These are phyloP conservation scores for Trifolium pratense DNA, from an alignment of 306 rosid genomes.

Conservation along the genomic window DNA sequence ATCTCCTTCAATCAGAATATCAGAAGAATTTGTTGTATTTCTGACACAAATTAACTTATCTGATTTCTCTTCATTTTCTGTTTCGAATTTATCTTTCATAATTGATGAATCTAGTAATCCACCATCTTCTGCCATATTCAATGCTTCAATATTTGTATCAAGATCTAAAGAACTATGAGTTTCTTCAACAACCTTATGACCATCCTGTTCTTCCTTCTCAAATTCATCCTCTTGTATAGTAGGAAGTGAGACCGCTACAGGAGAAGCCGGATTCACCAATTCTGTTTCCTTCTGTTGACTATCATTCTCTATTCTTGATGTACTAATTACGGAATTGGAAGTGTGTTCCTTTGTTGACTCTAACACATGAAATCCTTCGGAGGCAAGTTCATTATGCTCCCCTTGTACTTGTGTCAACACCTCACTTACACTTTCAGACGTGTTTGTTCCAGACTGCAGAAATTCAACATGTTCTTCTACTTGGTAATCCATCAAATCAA, in stretches of 20 bases:
- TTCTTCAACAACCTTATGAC: conserved; percentile 41
- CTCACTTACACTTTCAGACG: conserved; percentile 33
- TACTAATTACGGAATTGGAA: conserved; percentile 8
- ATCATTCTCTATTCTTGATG: conserved; percentile 23
- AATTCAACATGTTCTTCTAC: conserved; percentile 47
- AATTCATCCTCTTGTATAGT: conserved; percentile 38
- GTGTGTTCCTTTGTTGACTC: conserved; percentile 27
- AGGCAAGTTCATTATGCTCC: conserved; percentile 39
- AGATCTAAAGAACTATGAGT: conserved; percentile 36
- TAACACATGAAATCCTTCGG: conserved; percentile 33
- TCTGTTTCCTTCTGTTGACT: conserved; percentile 46
- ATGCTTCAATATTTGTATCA: conserved; percentile 28
- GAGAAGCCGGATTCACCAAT: conserved; percentile 36
- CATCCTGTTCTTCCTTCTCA: conserved; percentile 42
- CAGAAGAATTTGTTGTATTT: conserved; percentile 35
- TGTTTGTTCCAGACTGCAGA: conserved; percentile 23
- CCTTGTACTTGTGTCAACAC: conserved; percentile 30
- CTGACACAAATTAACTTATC: conserved; percentile 24
- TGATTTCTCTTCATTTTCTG: conserved; percentile 33
- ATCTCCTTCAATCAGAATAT: conserved; percentile 44
- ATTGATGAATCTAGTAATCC: conserved; percentile 21
- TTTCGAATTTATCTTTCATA: conserved; percentile 32
- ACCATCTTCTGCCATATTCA: conserved; percentile 34
- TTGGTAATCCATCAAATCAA: conserved; percentile 43
- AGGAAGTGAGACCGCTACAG: conserved; percentile 34